Percentiles rank a stretch among this genome's conserved stretches.
phyloP scores from a whole-genome alignment of 495 filamentous ascomycete genomes.

The Symbiotaphrina buchneri region DNA sequence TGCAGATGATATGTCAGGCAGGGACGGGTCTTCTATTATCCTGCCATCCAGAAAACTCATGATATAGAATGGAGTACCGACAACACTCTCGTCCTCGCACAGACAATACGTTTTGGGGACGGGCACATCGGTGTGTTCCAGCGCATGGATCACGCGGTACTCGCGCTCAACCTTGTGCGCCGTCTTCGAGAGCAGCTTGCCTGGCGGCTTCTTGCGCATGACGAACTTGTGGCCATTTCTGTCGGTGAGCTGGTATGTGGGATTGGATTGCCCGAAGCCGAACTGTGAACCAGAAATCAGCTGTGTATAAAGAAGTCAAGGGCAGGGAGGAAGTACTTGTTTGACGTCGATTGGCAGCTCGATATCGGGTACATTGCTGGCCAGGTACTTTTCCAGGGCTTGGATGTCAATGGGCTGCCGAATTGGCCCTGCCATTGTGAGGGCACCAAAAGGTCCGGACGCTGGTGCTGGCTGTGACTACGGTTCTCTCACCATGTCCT shows the following conservation, averaged over 20 bases:
- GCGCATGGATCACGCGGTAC: conserved; percentile 69
- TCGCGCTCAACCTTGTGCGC: conserved; percentile 94
- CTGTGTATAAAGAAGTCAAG: conserved; percentile 1
- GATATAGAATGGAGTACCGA: conserved; percentile 88
- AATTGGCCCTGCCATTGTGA: conserved; percentile 62
- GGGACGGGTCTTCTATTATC: conserved; percentile 70
- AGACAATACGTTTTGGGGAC: conserved; percentile 70
- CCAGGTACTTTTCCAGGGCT: conserved; percentile 58
- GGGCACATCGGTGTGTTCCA: conserved; percentile 54
- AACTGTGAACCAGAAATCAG: conserved; percentile 31
- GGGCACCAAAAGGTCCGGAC: too few relatives aligned
- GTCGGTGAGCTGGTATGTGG: conserved; percentile 73
- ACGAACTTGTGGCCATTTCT: conserved; percentile 48
- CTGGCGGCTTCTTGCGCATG: conserved; percentile 88
- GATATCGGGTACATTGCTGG: conserved; percentile 53
- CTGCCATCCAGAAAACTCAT: conserved; percentile 88
- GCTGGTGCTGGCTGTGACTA: too few relatives aligned
- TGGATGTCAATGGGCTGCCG: conserved; percentile 70
- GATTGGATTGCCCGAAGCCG: conserved; percentile 91
- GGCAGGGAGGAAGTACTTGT: conserved; percentile 30
- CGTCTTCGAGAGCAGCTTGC: conserved; percentile 72
- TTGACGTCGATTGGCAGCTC: conserved; percentile 63
- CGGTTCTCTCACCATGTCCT: too few relatives aligned
- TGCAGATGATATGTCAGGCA: conserved; percentile 46
- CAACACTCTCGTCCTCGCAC: conserved; percentile 54